Base-by-base conservation (phyloP, 495 filamentous ascomycete genomes). In the Xylaria curta region DNA sequence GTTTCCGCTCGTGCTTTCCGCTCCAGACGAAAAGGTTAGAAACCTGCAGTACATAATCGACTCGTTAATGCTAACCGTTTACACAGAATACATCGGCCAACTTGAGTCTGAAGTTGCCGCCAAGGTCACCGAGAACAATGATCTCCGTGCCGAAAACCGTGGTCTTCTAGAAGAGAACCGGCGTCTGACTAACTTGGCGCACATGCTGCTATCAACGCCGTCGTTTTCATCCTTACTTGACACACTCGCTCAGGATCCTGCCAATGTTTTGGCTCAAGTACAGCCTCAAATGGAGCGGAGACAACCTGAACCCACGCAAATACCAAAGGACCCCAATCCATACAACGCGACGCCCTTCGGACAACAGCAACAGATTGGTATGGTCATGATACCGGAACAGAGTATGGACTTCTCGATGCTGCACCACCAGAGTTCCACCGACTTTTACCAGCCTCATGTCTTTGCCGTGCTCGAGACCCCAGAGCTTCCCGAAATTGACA, bases 1-100 rank as follows among this genome's bases (percentile, higher is more conserved):
- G 96, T 99, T 12, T 99, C 96, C 47, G 96, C 96, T 71, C 90
- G 96, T 68, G 95, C 94, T 51, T 99, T 99, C 89, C 91, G 96
- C 44, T 97, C 94, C 33, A 87, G 96, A 73, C 90, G 96, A 83
- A 99, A 99, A 86, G 95, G 96, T 98, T 89, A 85, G 89, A 77
- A 21, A 0, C 46, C 19, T 12, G 1, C 15, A 33, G 17, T 70
- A 28, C 9, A 49, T 74, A 7, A 47, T 42, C 21, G 60, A 31
- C 73, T 36, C 47, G n/a, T 58, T 44, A 13, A 46, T 8, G 70
- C 89, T 93, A 88, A 93, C 79, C 2, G 8, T 62, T 72, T 24
- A 15, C 69, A 49, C 76, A 99, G 96, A 97, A 86, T 98, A 98
- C 79, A 98, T 98, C 76, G 87, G 87, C 68, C 93, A 97, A 77